Evolutionary conservation across 2,329 filamentous ascomycete species (phyloP).

Genomic region (Phialophora tarda): DNA sequence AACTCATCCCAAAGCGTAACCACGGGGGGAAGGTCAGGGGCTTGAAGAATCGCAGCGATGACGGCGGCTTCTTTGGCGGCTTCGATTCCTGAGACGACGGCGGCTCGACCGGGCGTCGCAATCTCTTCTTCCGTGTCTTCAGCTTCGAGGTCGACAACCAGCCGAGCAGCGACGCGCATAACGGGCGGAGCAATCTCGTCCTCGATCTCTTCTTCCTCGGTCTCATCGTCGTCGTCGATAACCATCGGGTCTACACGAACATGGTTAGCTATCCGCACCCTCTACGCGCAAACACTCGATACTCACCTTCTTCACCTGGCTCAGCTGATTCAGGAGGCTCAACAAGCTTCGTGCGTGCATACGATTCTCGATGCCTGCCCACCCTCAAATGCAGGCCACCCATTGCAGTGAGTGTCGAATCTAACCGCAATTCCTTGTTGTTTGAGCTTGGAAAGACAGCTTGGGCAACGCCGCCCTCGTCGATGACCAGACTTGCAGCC

Average conservation of each 20-base stretch:
- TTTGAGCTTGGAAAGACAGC: background rate
- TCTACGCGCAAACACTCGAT: background rate
- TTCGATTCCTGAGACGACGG: background rate
- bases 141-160: background rate
- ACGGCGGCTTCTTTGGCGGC: background rate
- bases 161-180: background rate
- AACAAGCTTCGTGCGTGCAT: constrained; percentile 16
- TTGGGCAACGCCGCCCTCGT: constrained; percentile 1
- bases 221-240: background rate
- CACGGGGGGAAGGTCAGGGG: background rate
- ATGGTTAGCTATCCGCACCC: background rate
- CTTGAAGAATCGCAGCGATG: background rate
- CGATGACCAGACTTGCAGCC: background rate
- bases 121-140: background rate
- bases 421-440: background rate
- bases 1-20: background rate
- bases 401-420: background rate
- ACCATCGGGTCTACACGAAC: background rate
- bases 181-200: background rate
- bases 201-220: background rate
- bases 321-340: background rate
- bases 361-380: constrained; percentile 19
- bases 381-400: constrained; percentile 15
- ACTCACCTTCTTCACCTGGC: constrained; percentile 14
- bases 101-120: background rate